Conservation (phyloP, 345 rosid genomes). For the Odontarrhena argentea region DNA sequence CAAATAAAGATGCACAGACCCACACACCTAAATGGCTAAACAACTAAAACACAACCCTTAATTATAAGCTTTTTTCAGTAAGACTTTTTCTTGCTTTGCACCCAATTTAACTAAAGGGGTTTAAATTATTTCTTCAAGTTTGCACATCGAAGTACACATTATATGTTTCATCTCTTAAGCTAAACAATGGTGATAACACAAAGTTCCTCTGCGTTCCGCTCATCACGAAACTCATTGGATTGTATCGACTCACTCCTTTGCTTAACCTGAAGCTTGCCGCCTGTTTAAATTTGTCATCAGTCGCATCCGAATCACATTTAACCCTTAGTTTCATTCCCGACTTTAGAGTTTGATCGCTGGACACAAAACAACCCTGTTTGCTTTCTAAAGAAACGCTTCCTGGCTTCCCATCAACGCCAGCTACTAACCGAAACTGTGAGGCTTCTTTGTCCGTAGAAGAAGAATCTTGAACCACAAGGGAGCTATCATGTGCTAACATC, state of each 20-base stretch:
- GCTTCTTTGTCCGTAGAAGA: slow-evolving; percentile 31
- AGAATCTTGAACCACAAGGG: slow-evolving; percentile 47
- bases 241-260: slow-evolving; percentile 56
- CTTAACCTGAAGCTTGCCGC: slow-evolving; percentile 63
- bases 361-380: slow-evolving; percentile 63
- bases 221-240: slow-evolving; percentile 82
- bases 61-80: slow-evolving; percentile 7
- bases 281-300: slow-evolving; percentile 34
- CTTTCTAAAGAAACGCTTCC: slow-evolving; percentile 57
- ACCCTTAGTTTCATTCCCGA: slow-evolving; percentile 50
- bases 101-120: slow-evolving; percentile 11
- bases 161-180: slow-evolving; percentile 78
- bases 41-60: slow-evolving; percentile 27
- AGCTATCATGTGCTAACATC: slow-evolving; percentile 44
- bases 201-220: slow-evolving; percentile 61
- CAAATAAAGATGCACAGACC: slow-evolving; percentile 21
- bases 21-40: slow-evolving; percentile 28
- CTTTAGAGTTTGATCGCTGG: slow-evolving; percentile 44
- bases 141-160: slow-evolving; percentile 73
- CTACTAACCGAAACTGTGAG: slow-evolving; percentile 55
- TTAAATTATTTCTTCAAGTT: slow-evolving; percentile 30
- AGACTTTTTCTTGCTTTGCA: slow-evolving; percentile 10
- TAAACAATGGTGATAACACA: slow-evolving; percentile 68
- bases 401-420: slow-evolving; percentile 66
- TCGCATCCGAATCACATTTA: slow-evolving; percentile 48